Evolutionary conservation across 1,284 basidiomycete species (phyloP).

Genomic region (Ganoderma lucidum): DNA sequence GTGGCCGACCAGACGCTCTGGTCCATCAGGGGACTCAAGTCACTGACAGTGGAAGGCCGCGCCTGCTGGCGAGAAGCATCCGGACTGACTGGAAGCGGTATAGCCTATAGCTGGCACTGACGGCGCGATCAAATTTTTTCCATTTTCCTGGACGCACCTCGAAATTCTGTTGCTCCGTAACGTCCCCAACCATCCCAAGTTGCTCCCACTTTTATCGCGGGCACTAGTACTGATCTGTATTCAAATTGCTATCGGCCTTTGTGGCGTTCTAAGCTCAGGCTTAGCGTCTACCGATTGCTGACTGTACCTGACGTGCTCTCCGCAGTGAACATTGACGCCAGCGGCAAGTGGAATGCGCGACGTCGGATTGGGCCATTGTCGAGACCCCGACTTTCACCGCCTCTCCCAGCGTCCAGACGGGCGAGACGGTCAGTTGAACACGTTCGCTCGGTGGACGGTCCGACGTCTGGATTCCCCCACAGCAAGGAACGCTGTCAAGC

Average conservation of each 20-base stretch:
- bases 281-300: not conserved
- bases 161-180: not conserved
- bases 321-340: not conserved
- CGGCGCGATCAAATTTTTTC: not conserved
- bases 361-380: not conserved
- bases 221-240: too few relatives aligned
- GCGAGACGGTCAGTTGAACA: not conserved
- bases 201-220: not conserved
- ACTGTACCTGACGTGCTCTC: not conserved
- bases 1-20: too few relatives aligned
- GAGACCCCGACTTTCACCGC: not conserved
- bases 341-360: not conserved
- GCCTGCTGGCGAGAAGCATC: not conserved
- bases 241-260: not conserved
- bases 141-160: not conserved
- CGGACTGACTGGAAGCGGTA: not conserved
- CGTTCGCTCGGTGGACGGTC: not conserved
- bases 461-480: not conserved
- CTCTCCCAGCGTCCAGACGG: not conserved
- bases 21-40: too few relatives aligned
- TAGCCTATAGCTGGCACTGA: not conserved
- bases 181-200: not conserved
- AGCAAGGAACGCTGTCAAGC: not conserved
- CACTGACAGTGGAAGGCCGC: not conserved
- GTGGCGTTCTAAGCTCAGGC: not conserved